Evolutionary conservation across 208 protist species (phyloP).

Genomic region (Leptomonas pyrrhocoris): DNA sequence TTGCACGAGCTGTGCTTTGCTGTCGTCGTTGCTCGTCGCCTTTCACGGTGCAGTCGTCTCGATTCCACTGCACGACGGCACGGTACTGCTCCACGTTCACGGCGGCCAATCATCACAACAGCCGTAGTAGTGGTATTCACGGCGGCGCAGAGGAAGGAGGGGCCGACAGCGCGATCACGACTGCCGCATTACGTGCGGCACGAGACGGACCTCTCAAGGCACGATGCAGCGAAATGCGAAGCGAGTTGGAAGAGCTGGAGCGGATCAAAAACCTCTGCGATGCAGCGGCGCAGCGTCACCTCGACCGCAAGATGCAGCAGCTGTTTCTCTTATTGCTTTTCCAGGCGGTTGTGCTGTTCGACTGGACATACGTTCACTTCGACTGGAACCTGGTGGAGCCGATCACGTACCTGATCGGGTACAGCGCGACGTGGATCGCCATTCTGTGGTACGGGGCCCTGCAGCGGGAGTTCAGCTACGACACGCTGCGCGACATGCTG

Average conservation of each 20-base stretch:
- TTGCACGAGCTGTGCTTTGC: too few species aligned
- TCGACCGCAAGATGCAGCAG: slow-evolving; percentile 31
- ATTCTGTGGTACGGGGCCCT: slow-evolving; percentile 67
- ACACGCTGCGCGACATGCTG: slow-evolving; percentile 39
- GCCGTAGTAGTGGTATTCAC: neutral
- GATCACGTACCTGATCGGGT: slow-evolving; percentile 85
- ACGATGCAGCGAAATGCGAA: slow-evolving; percentile 32
- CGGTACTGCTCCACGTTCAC: neutral
- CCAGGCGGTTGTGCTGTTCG: slow-evolving; percentile 60
- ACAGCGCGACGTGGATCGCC: slow-evolving; percentile 72
- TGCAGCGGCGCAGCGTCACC: slow-evolving; percentile 23
- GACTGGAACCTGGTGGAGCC: slow-evolving; percentile 91
- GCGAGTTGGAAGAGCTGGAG: slow-evolving; percentile 37
- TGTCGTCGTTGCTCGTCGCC: too few species aligned
- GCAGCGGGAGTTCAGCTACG: slow-evolving; percentile 60
- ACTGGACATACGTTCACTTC: slow-evolving; percentile 87
- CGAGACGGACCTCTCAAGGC: slow-evolving; percentile 37
- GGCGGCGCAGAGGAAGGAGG: neutral
- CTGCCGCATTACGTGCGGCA: slow-evolving; percentile 32
- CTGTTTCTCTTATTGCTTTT: slow-evolving; percentile 52
- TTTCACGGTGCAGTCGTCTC: too few species aligned
- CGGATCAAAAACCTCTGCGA: slow-evolving; percentile 41
- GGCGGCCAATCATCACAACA: neutral
- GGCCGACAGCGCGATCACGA: neutral
- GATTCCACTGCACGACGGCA: neutral